A percentile compares a stretch with the other conserved stretches of the same genome.
phyloP scores from a whole-genome alignment of 1,139 yeast genomes.

The Casaregolazyma suthepensis region DNA sequence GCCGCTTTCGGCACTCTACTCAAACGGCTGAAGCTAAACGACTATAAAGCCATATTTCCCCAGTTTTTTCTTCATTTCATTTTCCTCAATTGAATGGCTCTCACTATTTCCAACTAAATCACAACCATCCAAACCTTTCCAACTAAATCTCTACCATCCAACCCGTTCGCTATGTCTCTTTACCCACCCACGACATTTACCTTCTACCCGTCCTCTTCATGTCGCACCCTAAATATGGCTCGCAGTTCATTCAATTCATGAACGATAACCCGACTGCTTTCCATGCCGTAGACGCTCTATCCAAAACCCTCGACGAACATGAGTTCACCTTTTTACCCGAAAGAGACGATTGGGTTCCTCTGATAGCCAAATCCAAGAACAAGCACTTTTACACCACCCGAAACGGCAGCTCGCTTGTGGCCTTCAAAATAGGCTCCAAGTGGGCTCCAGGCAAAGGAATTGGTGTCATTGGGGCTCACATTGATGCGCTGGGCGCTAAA shows the following conservation, averaged over 20 bases:
- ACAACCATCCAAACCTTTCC: too few species aligned
- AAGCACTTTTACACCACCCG: slow-evolving; percentile 67
- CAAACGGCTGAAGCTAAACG: too few species aligned
- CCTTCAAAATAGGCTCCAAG: slow-evolving; percentile 62
- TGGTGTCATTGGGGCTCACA: slow-evolving; percentile 82
- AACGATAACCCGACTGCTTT: slow-evolving; percentile 87
- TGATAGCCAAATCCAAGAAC: slow-evolving; percentile 20
- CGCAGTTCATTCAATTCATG: slow-evolving; percentile 69
- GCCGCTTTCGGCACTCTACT: too few species aligned
- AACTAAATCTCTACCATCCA: too few species aligned
- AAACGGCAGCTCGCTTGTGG: slow-evolving; percentile 76
- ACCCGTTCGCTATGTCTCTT: too few species aligned
- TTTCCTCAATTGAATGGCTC: too few species aligned
- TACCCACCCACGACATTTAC: not conserved
- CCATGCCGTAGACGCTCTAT: slow-evolving; percentile 69
- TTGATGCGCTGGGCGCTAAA: slow-evolving; percentile 67
- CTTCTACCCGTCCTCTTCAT: not conserved
- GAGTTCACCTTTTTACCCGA: slow-evolving; percentile 57
- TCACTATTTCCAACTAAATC: too few species aligned
- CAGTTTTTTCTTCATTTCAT: too few species aligned
- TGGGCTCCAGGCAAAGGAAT: slow-evolving; percentile 71
- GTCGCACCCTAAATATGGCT: slow-evolving; percentile 1
- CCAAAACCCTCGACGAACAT: slow-evolving; percentile 27
- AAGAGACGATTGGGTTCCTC: slow-evolving; percentile 42
- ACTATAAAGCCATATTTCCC: too few species aligned